phyloP scores from a whole-genome alignment of 257 asterid genomes.

The Nyctanthes arbortristis region DNA sequence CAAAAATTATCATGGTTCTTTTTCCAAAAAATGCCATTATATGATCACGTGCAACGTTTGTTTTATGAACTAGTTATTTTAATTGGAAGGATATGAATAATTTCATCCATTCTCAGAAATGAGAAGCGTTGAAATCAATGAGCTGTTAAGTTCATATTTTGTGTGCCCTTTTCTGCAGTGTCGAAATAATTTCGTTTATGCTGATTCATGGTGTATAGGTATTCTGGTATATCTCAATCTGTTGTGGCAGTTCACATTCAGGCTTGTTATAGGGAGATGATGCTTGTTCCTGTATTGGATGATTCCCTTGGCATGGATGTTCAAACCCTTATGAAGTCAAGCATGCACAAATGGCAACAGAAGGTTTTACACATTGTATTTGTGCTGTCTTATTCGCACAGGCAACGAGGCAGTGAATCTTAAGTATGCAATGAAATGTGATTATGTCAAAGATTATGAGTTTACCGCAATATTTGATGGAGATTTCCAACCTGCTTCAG shows the following conservation, averaged over 20 bases:
- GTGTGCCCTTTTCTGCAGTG: neutral
- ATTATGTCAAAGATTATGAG: constrained; percentile 78
- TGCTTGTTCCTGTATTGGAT: constrained; percentile 86
- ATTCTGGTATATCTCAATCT: constrained; percentile 73
- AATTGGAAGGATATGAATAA: too few relatives aligned
- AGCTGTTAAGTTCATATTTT: constrained; percentile 5
- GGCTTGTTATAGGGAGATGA: constrained; percentile 91
- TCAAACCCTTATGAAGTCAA: constrained; percentile 75
- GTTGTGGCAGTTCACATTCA: constrained; percentile 80
- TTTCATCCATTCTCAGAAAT: too few relatives aligned
- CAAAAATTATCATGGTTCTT: neutral
- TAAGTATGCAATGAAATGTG: constrained; percentile 82
- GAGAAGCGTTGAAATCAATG: neutral
- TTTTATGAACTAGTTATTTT: too few relatives aligned
- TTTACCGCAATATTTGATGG: constrained; percentile 94
- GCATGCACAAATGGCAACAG: constrained; percentile 87
- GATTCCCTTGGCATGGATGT: constrained; percentile 81
- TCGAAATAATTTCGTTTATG: constrained; percentile 6
- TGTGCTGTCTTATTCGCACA: constrained; percentile 79
- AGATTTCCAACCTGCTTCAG: constrained; percentile 89
- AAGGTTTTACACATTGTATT: constrained; percentile 69
- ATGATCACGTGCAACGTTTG: too few relatives aligned
- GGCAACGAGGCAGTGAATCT: constrained; percentile 97
- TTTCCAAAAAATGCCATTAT: neutral
- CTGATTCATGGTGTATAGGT: too few relatives aligned